phyloP scores from a whole-genome alignment of 352 stramenopile genomes.

The Elongisporangium undulatum region DNA sequence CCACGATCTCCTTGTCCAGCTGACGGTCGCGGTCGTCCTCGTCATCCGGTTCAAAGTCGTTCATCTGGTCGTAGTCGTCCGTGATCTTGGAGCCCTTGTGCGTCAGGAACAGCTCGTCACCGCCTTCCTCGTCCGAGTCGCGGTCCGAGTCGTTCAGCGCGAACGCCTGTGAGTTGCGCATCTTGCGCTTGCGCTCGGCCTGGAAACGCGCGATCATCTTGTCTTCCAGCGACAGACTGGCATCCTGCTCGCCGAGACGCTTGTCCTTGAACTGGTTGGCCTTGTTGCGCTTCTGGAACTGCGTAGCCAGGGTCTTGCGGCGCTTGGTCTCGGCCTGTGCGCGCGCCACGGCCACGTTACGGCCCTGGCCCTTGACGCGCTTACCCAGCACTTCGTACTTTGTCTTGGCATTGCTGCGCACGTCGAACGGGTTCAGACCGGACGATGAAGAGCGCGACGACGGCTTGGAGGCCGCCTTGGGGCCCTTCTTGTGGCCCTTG shows the following conservation, averaged over 20 bases:
- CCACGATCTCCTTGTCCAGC: slow-evolving; percentile 78
- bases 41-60: slow-evolving; percentile 39
- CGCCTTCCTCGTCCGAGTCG: slow-evolving; percentile 42
- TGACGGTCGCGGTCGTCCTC: slow-evolving; percentile 72
- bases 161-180: slow-evolving; percentile 72
- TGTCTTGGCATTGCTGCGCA: slow-evolving; percentile 76
- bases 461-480: slow-evolving; percentile 13
- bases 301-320: slow-evolving; percentile 77
- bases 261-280: slow-evolving; percentile 88
- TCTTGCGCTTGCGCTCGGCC: slow-evolving; percentile 82
- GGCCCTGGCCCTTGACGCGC: slow-evolving; percentile 83
- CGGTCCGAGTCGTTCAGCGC: slow-evolving; percentile 76
- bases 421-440: slow-evolving; percentile 88
- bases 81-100: slow-evolving; percentile 66
- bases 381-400: slow-evolving; percentile 91
- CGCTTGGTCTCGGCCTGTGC: slow-evolving; percentile 80
- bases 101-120: slow-evolving; percentile 58
- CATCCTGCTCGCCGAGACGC: slow-evolving; percentile 80
- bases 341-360: slow-evolving; percentile 84
- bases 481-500: slow-evolving; percentile 7
- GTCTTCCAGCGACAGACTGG: slow-evolving; percentile 86
- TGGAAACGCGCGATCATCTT: slow-evolving; percentile 92
- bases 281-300: slow-evolving; percentile 84
- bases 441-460: slow-evolving; percentile 3
- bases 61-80: slow-evolving; percentile 68